Percentiles rank a stretch among this genome's conserved stretches.
phyloP scores from a whole-genome alignment of 78 protist genomes.

The Mastigamoeba balamuthi region DNA sequence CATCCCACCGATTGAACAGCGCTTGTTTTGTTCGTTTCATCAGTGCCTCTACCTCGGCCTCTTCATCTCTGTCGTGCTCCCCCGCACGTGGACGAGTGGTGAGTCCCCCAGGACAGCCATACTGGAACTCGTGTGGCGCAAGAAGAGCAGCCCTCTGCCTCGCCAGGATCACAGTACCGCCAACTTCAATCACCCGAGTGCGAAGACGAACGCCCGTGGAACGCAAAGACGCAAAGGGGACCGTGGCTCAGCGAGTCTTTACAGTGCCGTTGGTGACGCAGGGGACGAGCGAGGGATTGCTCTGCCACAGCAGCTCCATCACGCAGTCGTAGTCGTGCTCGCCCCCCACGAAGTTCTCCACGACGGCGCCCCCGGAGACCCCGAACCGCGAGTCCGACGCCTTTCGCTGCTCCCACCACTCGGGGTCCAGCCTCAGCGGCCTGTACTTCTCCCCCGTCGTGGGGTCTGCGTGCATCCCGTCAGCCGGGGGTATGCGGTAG shows the following conservation, averaged over 20 bases:
- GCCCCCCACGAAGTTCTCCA: neutral
- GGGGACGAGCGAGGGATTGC: neutral
- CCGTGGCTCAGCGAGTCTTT: neutral
- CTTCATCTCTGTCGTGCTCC: too few species aligned
- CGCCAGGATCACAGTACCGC: too few species aligned
- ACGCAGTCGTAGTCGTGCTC: slow-evolving; percentile 3
- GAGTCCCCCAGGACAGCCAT: too few species aligned
- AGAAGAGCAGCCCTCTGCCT: too few species aligned
- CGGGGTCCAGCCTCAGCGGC: neutral
- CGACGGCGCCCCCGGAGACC: neutral
- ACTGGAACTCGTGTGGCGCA: too few species aligned
- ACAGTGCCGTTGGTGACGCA: neutral
- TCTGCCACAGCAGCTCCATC: neutral
- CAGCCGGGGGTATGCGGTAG: neutral
- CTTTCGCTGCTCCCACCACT: neutral
- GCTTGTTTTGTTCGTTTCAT: too few species aligned
- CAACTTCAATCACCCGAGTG: too few species aligned
- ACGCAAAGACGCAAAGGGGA: too few species aligned
- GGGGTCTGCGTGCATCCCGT: neutral
- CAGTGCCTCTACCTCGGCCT: too few species aligned
- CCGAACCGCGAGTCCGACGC: neutral
- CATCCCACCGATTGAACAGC: too few species aligned
- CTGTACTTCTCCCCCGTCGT: neutral
- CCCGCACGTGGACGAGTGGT: too few species aligned
- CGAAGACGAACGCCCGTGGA: too few species aligned